Base-by-base conservation (phyloP, 805 yeast genomes). In the Ogataea nitratoaversa region DNA sequence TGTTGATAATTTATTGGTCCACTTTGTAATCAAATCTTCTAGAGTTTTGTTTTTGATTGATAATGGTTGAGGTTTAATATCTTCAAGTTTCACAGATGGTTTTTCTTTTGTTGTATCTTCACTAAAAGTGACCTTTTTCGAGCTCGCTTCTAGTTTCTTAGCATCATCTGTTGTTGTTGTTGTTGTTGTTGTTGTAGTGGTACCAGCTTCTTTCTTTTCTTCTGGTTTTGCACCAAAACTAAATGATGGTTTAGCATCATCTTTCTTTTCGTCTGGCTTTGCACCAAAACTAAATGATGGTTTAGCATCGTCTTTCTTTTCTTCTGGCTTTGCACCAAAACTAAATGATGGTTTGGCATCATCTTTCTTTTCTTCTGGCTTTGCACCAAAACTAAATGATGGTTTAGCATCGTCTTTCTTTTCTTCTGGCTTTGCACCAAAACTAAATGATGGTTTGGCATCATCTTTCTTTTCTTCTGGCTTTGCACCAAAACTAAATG, bases 1-100 rank as follows among this genome's bases (percentile, higher is more conserved):
- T 12, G 76, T 72, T 2, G 91, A 71, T 43, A 93, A 65, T 50
- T 93, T 95, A 41, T 79, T 78, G 0, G 97, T 84, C 99, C 99
- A 93, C 62, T 84, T 89, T 12, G 89, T 77, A 32, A 93, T 84
- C 49, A 93, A 72, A 59, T 93, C 98, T 55, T 93, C 98, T 56
- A 93, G 68, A 1, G 96, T 88, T 60, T 88, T 88, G 64, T 93
- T 93, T 53, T 86, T 89, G 28, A 93, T 73, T 4, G 95, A 78
- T 3, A 88, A 74, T 24, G 84, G 84, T 42, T 79, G 72, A 4
- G 88, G 82, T 44, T 76, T 78, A 22, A 79, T 72, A 29, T 74
- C 69, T 39, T 82, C 79, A 2, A 79, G 65, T 39, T 71, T 70
- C 3, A 57, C 53, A 11, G 57, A 53, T 17, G 52, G 45, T 22